These are phyloP conservation scores for Ustilago curta DNA, from an alignment of 1,284 basidiomycete genomes.

Conservation along the genomic window DNA sequence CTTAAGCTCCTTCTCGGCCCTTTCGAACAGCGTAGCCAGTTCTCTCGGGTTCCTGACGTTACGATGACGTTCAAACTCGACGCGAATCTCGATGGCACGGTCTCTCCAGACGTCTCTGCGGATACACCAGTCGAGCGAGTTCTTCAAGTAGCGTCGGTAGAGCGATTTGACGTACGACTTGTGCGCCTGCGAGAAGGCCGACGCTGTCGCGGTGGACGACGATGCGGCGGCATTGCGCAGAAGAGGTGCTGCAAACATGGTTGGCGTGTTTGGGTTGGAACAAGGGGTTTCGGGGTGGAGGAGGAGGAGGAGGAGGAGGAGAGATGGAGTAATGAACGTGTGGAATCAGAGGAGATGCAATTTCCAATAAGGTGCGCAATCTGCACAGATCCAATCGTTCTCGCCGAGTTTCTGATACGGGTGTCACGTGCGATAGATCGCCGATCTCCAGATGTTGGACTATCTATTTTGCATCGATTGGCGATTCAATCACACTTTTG, in stretches of 20 bases:
- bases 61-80: constrained; percentile 91
- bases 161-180: constrained; percentile 88
- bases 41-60: constrained; percentile 88
- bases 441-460: not conserved
- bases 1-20: constrained; percentile 82
- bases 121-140: constrained; percentile 89
- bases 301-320: not conserved
- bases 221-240: constrained; percentile 37
- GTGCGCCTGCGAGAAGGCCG: constrained; percentile 79
- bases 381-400: constrained; percentile 10
- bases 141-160: constrained; percentile 85
- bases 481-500: no score
- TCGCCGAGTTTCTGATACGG: no score
- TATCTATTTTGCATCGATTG: not conserved
- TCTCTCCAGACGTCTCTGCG: constrained; percentile 85
- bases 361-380: not conserved
- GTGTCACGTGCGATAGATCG: constrained; percentile 9
- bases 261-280: not conserved
- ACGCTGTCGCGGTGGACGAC: constrained; percentile 23
- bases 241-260: constrained; percentile 38
- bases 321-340: not conserved
- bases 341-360: not conserved
- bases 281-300: no score
- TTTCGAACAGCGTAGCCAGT: constrained; percentile 81
- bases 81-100: constrained; percentile 84